These are phyloP conservation scores for Podaxis rugospora DNA, from an alignment of 768 basidiomycete species.

Conservation along the genomic window DNA sequence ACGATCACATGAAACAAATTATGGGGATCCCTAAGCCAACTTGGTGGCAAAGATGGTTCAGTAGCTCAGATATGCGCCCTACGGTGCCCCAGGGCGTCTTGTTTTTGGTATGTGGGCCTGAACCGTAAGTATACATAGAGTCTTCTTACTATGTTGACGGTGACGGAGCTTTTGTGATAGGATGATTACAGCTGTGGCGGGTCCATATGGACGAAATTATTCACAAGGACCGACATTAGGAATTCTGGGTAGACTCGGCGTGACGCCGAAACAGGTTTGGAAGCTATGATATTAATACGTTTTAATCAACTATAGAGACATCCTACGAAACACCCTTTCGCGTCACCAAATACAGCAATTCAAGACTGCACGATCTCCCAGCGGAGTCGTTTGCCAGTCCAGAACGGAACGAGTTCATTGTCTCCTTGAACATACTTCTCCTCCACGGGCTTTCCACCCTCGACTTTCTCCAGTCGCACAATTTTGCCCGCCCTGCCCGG, in stretches of 20 bases:
- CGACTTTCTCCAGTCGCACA: slow-evolving; percentile 41
- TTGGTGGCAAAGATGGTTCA: slow-evolving; percentile 32
- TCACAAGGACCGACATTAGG: slow-evolving; percentile 74
- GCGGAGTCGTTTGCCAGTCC: slow-evolving; percentile 74
- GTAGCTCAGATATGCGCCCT: slow-evolving; percentile 15
- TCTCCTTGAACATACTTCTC: slow-evolving; percentile 43
- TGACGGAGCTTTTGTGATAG: slow-evolving; percentile 30
- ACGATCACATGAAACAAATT: slow-evolving; percentile 38
- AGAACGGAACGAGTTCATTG: slow-evolving; percentile 74
- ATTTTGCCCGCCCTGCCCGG: slow-evolving; percentile 24
- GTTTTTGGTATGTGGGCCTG: slow-evolving; percentile 83
- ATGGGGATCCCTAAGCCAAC: slow-evolving; percentile 25
- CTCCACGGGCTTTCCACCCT: slow-evolving; percentile 34
- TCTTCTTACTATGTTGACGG: background rate
- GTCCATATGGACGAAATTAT: slow-evolving; percentile 70
- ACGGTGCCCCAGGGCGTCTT: slow-evolving; percentile 37
- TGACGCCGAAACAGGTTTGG: slow-evolving; percentile 58
- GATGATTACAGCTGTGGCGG: slow-evolving; percentile 73
- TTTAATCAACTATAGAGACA: background rate
- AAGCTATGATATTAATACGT: slow-evolving; percentile 42
- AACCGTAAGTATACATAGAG: slow-evolving; percentile 46
- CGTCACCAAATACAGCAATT: background rate
- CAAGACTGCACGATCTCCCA: slow-evolving; percentile 53
- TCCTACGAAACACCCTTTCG: background rate
- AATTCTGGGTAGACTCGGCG: slow-evolving; percentile 59